Percentiles rank a stretch among this genome's conserved stretches.
Conservation (phyloP, 306 rosid species). For the Vigna nakashimae region DNA sequence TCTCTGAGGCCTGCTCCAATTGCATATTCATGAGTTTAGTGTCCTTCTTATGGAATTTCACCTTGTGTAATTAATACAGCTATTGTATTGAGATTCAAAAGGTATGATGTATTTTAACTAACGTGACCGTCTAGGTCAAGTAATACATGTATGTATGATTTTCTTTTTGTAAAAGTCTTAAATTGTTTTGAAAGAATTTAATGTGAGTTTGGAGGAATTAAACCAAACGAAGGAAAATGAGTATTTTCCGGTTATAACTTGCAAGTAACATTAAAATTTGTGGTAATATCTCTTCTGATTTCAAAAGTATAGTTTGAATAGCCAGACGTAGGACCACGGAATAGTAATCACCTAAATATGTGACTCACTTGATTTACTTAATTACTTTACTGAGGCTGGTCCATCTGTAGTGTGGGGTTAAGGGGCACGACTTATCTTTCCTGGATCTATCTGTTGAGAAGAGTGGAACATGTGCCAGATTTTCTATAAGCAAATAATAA, state of each 20-base stretch:
- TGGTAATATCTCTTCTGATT: constrained; percentile 8
- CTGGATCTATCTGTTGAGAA: constrained; percentile 13
- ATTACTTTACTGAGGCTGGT: constrained; percentile 32
- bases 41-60: not conserved
- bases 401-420: constrained; percentile 29
- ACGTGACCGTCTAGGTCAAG: not conserved
- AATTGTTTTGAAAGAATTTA: not conserved
- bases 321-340: constrained; percentile 31
- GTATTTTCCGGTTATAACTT: not conserved
- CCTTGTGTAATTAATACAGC: not conserved
- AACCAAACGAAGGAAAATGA: constrained; percentile 3
- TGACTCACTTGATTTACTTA: constrained; percentile 35
- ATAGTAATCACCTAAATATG: constrained; percentile 4
- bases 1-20: not conserved
- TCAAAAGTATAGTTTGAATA: constrained; percentile 24
- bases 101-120: not conserved
- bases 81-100: constrained; percentile 8
- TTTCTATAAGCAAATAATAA: not conserved
- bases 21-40: not conserved
- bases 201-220: not conserved
- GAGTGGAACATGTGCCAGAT: constrained; percentile 11
- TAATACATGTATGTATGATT: not conserved
- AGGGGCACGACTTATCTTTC: constrained; percentile 9
- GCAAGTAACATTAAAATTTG: not conserved
- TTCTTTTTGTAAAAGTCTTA: not conserved